Percentiles rank a stretch among this genome's conserved stretches.
Evolutionary conservation across 257 asterid genomes (phyloP).

Genomic region (Schizonepeta tenuifolia): DNA sequence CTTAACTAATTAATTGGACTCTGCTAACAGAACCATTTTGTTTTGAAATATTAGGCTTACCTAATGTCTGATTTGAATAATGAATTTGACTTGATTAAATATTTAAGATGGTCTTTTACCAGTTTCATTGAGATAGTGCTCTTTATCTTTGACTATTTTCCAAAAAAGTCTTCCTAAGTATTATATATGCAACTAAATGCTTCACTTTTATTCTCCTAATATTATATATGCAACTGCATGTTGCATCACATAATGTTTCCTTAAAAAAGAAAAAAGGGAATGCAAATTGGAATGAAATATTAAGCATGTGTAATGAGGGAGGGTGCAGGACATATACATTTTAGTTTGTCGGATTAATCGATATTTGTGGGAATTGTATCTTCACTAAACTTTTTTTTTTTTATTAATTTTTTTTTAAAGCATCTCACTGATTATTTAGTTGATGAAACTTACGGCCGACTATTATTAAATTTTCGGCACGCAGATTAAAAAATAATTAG

Average conservation of each 20-base stretch:
- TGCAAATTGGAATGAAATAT: too few species aligned
- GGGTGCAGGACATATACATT: too few species aligned
- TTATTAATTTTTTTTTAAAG: too few species aligned
- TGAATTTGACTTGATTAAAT: constrained; percentile 18
- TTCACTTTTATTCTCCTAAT: not conserved
- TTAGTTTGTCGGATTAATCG: too few species aligned
- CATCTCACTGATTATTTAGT: too few species aligned
- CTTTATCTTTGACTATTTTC: constrained; percentile 6
- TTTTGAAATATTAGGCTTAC: constrained; percentile 61
- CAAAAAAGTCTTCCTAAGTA: not conserved
- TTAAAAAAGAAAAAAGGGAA: too few species aligned
- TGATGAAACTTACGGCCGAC: too few species aligned
- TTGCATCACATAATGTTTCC: not conserved
- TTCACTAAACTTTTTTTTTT: too few species aligned
- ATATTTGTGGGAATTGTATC: too few species aligned
- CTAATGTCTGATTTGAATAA: constrained; percentile 43
- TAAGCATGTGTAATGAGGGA: too few species aligned
- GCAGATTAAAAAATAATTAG: too few species aligned
- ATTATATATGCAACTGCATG: not conserved
- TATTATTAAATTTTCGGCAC: too few species aligned
- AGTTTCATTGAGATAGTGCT: constrained; percentile 26
- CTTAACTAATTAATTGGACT: constrained; percentile 50
- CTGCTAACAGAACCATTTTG: constrained; percentile 57
- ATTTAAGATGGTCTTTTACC: constrained; percentile 3
- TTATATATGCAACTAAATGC: not conserved